Evolutionary conservation across 73 alveolate species (phyloP), one percentile per base, ranked within the genome.

Genomic region (Symbiodinium pilosum): DNA sequence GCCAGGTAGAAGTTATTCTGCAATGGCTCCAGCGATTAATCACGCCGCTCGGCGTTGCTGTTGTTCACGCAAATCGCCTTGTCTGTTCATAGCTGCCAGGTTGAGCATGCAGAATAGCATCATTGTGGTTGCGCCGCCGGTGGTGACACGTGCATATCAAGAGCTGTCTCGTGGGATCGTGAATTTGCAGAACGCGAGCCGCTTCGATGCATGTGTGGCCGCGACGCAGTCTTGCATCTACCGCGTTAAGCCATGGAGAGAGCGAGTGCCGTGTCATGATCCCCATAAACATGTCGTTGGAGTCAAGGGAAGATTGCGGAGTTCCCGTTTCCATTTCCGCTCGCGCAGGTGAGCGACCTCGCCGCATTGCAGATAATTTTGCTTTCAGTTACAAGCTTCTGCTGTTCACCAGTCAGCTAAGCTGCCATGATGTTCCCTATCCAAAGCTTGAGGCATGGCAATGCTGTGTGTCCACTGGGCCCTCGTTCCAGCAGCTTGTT

Each of bases 401-500:
- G 16, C 87, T 20, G 36, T 18, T 21, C 6, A 32, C 32, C 30
- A 38, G 73, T 6, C 73, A 54, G 73, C 26, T 54, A 1, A 8
- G 20, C n/a, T n/a, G n/a, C n/a, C 59, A 47, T 47, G 59, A 47
- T 47, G 59, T 14, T 47, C 14, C 81, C 92, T 26, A 28, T 83
- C 64, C 36, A 40, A 41, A 4, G 47, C 18, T 28, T 81, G 12
- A 91, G 97, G 97, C 75, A 73, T 93, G 8, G 98, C 83, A n/a
- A 93, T 93, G 98, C 98, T 93, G 36, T 93, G 91, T 41, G 56
- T 93, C 36, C 98, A 93, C 83, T 93, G 98, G 98, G 98, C 84
- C 40, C 77, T 51, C 4, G 97, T 91, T 69, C 97, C 97, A 4
- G 97, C 52, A 30, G 47, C 97, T 43, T 43, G 97, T 54, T 54